phyloP scores from a whole-genome alignment of 1,284 basidiomycete species.

The Apiotrichum gracile region DNA sequence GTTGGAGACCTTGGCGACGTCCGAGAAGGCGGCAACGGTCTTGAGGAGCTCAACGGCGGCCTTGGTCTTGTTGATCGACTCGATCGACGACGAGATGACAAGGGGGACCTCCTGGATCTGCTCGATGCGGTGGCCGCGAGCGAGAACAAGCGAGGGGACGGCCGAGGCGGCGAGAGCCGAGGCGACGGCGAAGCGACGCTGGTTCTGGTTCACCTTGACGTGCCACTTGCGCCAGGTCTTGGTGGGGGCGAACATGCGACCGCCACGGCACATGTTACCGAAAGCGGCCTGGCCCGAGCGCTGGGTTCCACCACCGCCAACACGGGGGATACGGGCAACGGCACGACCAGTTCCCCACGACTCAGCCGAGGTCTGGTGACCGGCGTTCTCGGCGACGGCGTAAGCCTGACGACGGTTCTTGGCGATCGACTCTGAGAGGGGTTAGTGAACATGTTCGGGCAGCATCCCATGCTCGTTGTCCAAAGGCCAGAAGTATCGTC shows the following conservation, averaged over 20 bases:
- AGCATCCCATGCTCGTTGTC: neutral
- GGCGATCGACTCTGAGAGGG: constrained; percentile 79
- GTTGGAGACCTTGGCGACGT: constrained; percentile 96
- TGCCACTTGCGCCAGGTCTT: constrained; percentile 99
- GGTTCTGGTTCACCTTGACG: constrained; percentile 98
- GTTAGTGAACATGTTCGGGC: neutral
- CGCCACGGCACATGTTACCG: constrained; percentile 99
- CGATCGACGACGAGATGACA: constrained; percentile 72
- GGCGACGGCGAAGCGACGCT: constrained; percentile 95
- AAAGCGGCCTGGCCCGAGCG: constrained; percentile 98
- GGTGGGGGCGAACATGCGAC: constrained; percentile 99
- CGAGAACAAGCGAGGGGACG: constrained; percentile 95
- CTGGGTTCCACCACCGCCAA: constrained; percentile 97
- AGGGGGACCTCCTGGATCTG: constrained; percentile 94
- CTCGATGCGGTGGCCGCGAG: constrained; percentile 98
- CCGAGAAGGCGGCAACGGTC: constrained; percentile 80
- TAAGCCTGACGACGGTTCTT: constrained; percentile 99
- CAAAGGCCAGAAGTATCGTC: neutral
- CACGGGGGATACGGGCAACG: constrained; percentile 99
- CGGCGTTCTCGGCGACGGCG: constrained; percentile 94
- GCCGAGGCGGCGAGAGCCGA: constrained; percentile 97
- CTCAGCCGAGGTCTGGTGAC: constrained; percentile 91
- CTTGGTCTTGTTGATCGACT: constrained; percentile 94
- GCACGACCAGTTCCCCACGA: constrained; percentile 99
- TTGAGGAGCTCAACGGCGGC: constrained; percentile 94